A percentile compares a stretch with the other conserved stretches of the same genome.
Conservation (phyloP, 352 stramenopile genomes). For the Peronospora belbahrii region DNA sequence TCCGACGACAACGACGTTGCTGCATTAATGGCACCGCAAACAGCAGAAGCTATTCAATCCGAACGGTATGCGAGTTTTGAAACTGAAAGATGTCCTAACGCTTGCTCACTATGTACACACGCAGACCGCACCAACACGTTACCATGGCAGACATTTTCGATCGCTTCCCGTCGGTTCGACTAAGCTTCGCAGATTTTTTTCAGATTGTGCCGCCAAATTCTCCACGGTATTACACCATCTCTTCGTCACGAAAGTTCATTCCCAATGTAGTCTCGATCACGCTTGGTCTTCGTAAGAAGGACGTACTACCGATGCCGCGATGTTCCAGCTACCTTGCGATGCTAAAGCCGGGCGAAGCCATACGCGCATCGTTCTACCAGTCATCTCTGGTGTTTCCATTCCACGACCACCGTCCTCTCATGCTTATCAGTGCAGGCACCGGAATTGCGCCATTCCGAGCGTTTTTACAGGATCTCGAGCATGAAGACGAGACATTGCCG, state of each 20-base stretch:
- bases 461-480: slow-evolving; percentile 67
- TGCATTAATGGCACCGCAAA: slow-evolving; percentile 38
- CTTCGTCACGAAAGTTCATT: slow-evolving; percentile 56
- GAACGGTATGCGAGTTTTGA: slow-evolving; percentile 22
- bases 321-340: slow-evolving; percentile 69
- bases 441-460: slow-evolving; percentile 79
- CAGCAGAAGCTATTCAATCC: slow-evolving; percentile 34
- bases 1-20: slow-evolving; percentile 42
- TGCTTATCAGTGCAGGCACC: slow-evolving; percentile 73
- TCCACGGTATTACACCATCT: slow-evolving; percentile 77
- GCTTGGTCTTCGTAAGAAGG: slow-evolving; percentile 50
- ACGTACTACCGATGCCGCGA: slow-evolving; percentile 44
- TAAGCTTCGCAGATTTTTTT: slow-evolving; percentile 62
- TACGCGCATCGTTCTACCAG: slow-evolving; percentile 61
- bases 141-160: slow-evolving; percentile 63
- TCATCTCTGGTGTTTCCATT: slow-evolving; percentile 73
- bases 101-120: not conserved
- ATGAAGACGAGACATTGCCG: slow-evolving; percentile 29
- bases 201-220: slow-evolving; percentile 58
- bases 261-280: slow-evolving; percentile 62
- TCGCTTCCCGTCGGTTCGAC: slow-evolving; percentile 48
- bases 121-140: slow-evolving; percentile 29
- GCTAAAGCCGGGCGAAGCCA: slow-evolving; percentile 34
- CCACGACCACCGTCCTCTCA: slow-evolving; percentile 47
- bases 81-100: not conserved